A percentile compares a stretch with the other conserved stretches of the same genome.
Conservation (phyloP, 202 grass and related monocot species). For the Bolboschoenoplectus hybrid region DNA sequence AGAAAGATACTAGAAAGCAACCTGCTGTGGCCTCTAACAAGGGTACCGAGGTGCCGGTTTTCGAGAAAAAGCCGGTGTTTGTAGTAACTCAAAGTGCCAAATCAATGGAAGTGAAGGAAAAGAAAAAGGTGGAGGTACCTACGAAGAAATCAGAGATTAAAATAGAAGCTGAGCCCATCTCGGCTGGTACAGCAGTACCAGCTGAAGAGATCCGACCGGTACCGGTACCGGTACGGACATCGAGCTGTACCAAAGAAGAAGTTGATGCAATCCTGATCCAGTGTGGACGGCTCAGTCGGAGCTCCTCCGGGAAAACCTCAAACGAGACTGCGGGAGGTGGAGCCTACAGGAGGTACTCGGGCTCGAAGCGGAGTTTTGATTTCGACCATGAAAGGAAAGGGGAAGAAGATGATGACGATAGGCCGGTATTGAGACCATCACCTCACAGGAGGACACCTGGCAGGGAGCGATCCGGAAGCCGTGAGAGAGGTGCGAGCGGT, state of each 20-base stretch:
- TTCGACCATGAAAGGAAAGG: conserved; percentile 72
- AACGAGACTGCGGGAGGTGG: conserved; percentile 45
- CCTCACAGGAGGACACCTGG: conserved; percentile 69
- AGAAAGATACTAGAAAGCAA: conserved; percentile 9
- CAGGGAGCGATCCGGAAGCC: conserved; percentile 72
- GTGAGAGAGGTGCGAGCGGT: conserved; percentile 45
- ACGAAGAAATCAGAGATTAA: conserved; percentile 25
- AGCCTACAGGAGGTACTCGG: conserved; percentile 53
- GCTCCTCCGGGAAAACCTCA: conserved; percentile 72
- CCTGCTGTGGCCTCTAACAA: neutral
- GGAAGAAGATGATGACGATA: conserved; percentile 57
- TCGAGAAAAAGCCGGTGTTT: conserved; percentile 62
- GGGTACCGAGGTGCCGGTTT: conserved; percentile 42
- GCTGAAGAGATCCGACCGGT: conserved; percentile 44
- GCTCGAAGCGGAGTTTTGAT: conserved; percentile 92
- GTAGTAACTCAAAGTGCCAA: conserved; percentile 47
- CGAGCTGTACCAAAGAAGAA: conserved; percentile 97
- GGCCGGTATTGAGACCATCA: conserved; percentile 66
- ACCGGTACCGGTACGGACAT: conserved; percentile 57
- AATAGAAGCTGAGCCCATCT: conserved; percentile 12
- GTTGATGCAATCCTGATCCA: conserved; percentile 94
- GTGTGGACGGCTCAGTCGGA: conserved; percentile 86
- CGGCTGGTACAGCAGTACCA: neutral
- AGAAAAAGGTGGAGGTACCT: conserved; percentile 34
- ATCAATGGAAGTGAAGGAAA: conserved; percentile 22